A percentile compares a stretch with the other conserved stretches of the same genome.
Conservation (phyloP, 192 early-diverging fungal genomes). For the Phycomyces blakesleeanus region DNA sequence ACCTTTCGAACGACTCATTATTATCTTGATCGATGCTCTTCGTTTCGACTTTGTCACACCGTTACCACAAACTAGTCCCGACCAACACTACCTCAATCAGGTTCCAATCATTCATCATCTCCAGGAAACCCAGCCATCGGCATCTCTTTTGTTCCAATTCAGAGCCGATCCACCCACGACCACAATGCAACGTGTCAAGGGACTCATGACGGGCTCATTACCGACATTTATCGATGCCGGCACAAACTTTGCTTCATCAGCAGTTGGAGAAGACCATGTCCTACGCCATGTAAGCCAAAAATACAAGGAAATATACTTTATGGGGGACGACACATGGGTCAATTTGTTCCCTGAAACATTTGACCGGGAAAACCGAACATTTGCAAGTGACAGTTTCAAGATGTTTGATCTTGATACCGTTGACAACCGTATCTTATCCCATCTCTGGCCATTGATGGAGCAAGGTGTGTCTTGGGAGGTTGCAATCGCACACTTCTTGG, state of each 20-base stretch:
- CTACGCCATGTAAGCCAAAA: slow-evolving; percentile 38
- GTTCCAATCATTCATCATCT: slow-evolving; percentile 50
- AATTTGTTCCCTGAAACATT: slow-evolving; percentile 68
- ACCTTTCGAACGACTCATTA: slow-evolving; percentile 54
- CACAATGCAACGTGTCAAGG: slow-evolving; percentile 79
- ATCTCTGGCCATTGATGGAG: slow-evolving; percentile 45
- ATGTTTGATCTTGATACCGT: slow-evolving; percentile 94
- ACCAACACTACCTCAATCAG: slow-evolving; percentile 45
- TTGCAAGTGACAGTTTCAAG: slow-evolving; percentile 63
- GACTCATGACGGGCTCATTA: slow-evolving; percentile 73
- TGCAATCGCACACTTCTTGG: slow-evolving; percentile 88
- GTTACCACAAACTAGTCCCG: slow-evolving; percentile 1
- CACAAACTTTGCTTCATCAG: slow-evolving; percentile 72
- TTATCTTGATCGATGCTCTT: slow-evolving; percentile 72
- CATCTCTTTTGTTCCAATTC: slow-evolving; percentile 65
- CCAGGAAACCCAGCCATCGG: slow-evolving; percentile 41
- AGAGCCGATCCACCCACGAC: slow-evolving; percentile 81
- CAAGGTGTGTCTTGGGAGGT: slow-evolving; percentile 60
- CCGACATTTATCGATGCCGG: slow-evolving; percentile 85
- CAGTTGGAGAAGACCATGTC: slow-evolving; percentile 73
- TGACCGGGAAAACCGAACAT: slow-evolving; percentile 45
- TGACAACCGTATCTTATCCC: slow-evolving; percentile 76
- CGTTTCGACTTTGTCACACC: slow-evolving; percentile 56
- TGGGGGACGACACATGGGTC: slow-evolving; percentile 98
- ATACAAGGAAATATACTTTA: slow-evolving; percentile 60